Conservation (phyloP, 1,284 basidiomycete species). For the Ustilago loliicola region DNA sequence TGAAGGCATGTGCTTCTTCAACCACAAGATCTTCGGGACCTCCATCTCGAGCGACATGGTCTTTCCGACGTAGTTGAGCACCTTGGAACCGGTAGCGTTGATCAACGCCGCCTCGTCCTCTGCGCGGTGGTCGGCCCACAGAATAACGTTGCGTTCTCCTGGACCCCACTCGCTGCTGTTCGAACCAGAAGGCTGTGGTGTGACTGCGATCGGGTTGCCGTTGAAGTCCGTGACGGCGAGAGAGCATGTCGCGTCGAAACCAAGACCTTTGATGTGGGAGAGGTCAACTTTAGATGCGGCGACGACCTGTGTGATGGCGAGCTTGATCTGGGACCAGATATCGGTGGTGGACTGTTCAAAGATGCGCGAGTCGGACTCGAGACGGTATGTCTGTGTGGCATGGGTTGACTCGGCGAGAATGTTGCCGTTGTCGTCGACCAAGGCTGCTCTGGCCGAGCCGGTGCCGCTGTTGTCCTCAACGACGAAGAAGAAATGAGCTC, state of each 20-base stretch:
- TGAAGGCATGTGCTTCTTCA: constrained; percentile 87
- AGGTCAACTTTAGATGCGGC: constrained; percentile 77
- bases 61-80: constrained; percentile 94
- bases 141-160: constrained; percentile 60
- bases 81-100: constrained; percentile 85
- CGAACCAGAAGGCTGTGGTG: constrained; percentile 75
- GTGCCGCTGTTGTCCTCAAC: constrained; percentile 76
- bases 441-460: constrained; percentile 89
- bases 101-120: constrained; percentile 90
- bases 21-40: constrained; percentile 90
- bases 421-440: constrained; percentile 82
- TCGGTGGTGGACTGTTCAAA: constrained; percentile 85
- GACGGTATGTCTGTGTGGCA: constrained; percentile 86
- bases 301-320: constrained; percentile 80
- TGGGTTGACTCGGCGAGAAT: constrained; percentile 83
- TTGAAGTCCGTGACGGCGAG: constrained; percentile 82
- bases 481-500: background rate
- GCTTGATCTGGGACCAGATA: constrained; percentile 84
- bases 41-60: constrained; percentile 80
- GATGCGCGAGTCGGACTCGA: constrained; percentile 86
- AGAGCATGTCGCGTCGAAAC: constrained; percentile 97
- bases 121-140: constrained; percentile 83
- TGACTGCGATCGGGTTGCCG: constrained; percentile 84
- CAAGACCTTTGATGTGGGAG: constrained; percentile 83
- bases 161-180: constrained; percentile 26